phyloP scores from a whole-genome alignment of 139 green algal genomes.

The Auxenochlorella pyrenoidosa region DNA sequence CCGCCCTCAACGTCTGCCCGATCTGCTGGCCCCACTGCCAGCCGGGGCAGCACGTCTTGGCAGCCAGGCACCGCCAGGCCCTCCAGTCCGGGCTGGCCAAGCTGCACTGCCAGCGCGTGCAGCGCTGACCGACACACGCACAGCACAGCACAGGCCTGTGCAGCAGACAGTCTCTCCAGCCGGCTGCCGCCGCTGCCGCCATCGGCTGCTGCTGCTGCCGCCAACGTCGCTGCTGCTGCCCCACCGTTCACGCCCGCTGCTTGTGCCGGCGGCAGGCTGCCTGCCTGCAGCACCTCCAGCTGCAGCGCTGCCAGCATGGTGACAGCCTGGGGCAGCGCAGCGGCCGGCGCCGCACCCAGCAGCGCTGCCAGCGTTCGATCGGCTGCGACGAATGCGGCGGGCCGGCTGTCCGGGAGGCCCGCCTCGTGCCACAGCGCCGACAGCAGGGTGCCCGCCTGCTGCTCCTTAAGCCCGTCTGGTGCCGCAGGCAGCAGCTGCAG shows the following conservation, averaged over 20 bases:
- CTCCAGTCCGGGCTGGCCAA: conserved; percentile 26
- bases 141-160: conserved; percentile 45
- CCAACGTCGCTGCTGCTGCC: neutral
- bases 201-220: neutral
- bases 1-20: neutral
- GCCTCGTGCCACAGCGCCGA: conserved; percentile 47
- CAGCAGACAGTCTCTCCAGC: conserved; percentile 7
- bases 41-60: conserved; percentile 1
- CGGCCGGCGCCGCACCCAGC: conserved; percentile 1
- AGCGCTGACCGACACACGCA: conserved; percentile 28
- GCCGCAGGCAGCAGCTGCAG: conserved; percentile 41
- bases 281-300: conserved; percentile 12
- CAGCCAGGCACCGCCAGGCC: neutral
- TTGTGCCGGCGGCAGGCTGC: neutral
- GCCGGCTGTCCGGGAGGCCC: conserved; percentile 26
- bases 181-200: neutral
- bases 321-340: conserved; percentile 7
- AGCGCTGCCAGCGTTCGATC: conserved; percentile 25
- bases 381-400: conserved; percentile 37
- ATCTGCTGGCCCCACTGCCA: neutral
- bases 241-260: neutral
- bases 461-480: conserved; percentile 31
- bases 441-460: conserved; percentile 38
- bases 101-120: conserved; percentile 25
- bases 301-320: conserved; percentile 37